These are phyloP conservation scores for Penicillium egyptiacum DNA, from an alignment of 495 filamentous ascomycete genomes.

Conservation along the genomic window DNA sequence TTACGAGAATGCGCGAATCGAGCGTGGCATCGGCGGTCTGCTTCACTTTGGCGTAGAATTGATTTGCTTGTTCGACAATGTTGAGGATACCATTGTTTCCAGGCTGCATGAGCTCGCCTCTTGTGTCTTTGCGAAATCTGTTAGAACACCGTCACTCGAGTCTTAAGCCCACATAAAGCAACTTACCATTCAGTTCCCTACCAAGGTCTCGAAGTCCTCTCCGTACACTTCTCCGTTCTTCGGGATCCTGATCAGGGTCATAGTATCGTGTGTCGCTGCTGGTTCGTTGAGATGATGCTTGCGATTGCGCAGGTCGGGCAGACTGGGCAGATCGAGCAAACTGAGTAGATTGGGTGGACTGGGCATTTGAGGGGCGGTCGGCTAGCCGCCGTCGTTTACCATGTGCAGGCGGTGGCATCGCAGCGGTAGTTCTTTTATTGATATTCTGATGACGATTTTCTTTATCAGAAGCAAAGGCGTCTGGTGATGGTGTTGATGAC, in stretches of 20 bases:
- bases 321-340: conserved; percentile 10
- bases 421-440: conserved; percentile 25
- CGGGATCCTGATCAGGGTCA: conserved; percentile 83
- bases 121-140: conserved; percentile 53
- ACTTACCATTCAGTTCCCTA: conserved; percentile 61
- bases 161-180: neutral
- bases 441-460: conserved; percentile 49
- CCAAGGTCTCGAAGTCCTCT: conserved; percentile 66
- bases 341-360: conserved; percentile 34
- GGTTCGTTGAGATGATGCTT: conserved; percentile 27
- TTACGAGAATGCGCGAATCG: conserved; percentile 81
- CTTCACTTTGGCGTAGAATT: conserved; percentile 66
- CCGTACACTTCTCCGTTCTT: conserved; percentile 71
- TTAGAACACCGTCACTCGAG: neutral
- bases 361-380: conserved; percentile 34
- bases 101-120: conserved; percentile 62
- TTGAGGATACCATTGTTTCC: conserved; percentile 61
- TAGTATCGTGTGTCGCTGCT: conserved; percentile 55
- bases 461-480: conserved; percentile 55
- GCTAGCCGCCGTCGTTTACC: conserved; percentile 47
- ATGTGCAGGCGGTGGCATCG: conserved; percentile 32
- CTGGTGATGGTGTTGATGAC: conserved; percentile 46
- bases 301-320: conserved; percentile 24
- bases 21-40: conserved; percentile 92
- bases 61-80: conserved; percentile 64